Base-by-base conservation (phyloP, 495 filamentous ascomycete species). In the Penicillium cosmopolitanum region DNA sequence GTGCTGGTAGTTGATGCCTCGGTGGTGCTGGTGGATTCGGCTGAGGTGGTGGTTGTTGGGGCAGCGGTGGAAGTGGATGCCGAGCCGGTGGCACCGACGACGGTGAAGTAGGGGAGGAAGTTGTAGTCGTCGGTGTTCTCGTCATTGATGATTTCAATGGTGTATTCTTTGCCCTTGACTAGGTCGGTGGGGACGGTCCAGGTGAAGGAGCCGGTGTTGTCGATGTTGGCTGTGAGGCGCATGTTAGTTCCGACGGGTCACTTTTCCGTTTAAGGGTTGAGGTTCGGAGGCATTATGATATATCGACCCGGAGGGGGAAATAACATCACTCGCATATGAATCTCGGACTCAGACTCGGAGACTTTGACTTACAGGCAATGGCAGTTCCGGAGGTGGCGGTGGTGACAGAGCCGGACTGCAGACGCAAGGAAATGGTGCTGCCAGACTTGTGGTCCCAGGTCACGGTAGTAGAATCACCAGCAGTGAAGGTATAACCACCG, bases 81-180 rank as follows among this genome's bases (percentile, higher is more conserved):
- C 4, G 73, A 67, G 25, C 69, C 80, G 50, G 77, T 79, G 28
- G 73, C 69, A 28, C 82, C 85, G 21, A 80, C 66, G 31, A 89
- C 77, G 25, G 71, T 65, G 72, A 89, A 88, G 34, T 74, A 77
- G 6, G 84, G 82, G 18, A 83, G 80, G 74, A 84, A 89, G 75
- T 89, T 88, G 69, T 71, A 69, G 46, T 78, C 56, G 52, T 56
- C 55, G 4, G 71, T 31, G 64, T 85, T 68, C 4, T 47, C 50
- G 61, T 82, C 84, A 60, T 74, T 66, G 59, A 83, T 67, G 56
- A 88, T 89, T 63, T 85, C 73, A 55, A 88, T 75, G 34, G 85
- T 80, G 75, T 87, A 88, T 68, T 84, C 80, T 21, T 66, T 66
- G 56, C 78, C 73, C 57, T 67, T 70, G 35, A 70, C 70, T 50